phyloP scores from a whole-genome alignment of 2,329 filamentous ascomycete species.

The Ascochyta lentis region DNA sequence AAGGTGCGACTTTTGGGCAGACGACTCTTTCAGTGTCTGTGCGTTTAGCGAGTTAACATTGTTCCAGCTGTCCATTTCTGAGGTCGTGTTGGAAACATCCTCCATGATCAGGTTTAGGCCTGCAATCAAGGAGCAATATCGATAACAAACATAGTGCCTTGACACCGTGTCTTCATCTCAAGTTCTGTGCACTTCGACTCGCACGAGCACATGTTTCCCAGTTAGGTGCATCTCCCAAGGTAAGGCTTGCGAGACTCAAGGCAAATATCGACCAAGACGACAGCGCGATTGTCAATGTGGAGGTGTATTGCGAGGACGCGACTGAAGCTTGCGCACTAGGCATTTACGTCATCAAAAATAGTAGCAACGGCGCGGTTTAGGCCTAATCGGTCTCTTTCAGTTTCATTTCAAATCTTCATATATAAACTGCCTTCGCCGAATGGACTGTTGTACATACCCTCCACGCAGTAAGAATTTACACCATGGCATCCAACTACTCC shows the following conservation, averaged over 20 bases:
- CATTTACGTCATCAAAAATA: neutral
- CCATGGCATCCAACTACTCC: constrained; percentile 35
- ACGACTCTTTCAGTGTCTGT: too few species aligned
- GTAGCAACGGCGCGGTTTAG: too few species aligned
- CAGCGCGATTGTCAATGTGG: neutral
- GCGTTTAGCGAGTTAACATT: too few species aligned
- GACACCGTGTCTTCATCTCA: neutral
- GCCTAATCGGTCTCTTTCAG: too few species aligned
- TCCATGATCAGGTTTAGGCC: too few species aligned
- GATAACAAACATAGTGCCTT: neutral
- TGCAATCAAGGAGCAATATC: neutral
- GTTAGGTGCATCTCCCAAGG: neutral
- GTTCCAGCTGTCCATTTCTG: too few species aligned
- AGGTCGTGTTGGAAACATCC: neutral
- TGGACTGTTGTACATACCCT: too few species aligned
- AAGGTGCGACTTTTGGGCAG: too few species aligned
- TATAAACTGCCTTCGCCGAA: too few species aligned
- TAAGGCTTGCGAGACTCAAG: neutral
- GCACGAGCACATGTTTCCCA: neutral
- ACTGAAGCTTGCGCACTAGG: neutral
- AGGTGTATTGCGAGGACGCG: neutral
- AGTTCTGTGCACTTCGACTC: neutral
- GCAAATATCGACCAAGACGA: neutral
- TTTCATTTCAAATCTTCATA: too few species aligned
- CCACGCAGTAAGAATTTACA: neutral